A percentile compares a stretch with the other conserved stretches of the same genome.
Conservation (phyloP, 2,329 filamentous ascomycete species). For the Incumbomyces lentus region DNA sequence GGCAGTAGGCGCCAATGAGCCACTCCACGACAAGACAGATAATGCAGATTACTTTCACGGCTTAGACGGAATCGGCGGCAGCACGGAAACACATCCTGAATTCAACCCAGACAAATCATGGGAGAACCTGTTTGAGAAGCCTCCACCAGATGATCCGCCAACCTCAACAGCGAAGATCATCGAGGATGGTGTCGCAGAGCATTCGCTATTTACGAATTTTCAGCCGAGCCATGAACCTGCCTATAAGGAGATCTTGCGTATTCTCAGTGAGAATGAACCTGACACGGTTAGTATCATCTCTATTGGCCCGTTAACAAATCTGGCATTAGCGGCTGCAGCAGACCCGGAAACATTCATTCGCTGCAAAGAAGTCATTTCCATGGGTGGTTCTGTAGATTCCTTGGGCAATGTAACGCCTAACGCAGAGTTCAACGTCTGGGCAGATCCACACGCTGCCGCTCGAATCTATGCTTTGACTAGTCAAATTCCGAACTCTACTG, state of each 20-base stretch:
- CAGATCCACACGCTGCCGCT: slow-evolving; percentile 69
- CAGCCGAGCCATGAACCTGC: slow-evolving; percentile 62
- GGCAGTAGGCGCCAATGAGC: slow-evolving; percentile 75
- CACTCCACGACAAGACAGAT: slow-evolving; percentile 71
- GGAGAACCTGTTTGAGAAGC: slow-evolving; percentile 54
- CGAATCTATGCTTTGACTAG: slow-evolving; percentile 70
- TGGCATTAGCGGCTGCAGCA: slow-evolving; percentile 76
- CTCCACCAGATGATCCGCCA: slow-evolving; percentile 31
- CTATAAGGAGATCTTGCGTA: slow-evolving; percentile 78
- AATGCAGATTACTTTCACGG: slow-evolving; percentile 82
- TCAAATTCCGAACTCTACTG: slow-evolving; percentile 61
- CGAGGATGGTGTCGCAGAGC: slow-evolving; percentile 13
- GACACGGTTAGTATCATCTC: slow-evolving; percentile 84
- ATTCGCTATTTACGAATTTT: slow-evolving; percentile 48
- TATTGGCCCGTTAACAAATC: slow-evolving; percentile 84
- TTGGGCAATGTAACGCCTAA: slow-evolving; percentile 75
- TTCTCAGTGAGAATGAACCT: slow-evolving; percentile 69
- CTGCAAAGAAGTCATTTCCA: slow-evolving; percentile 84
- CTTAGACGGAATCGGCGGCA: slow-evolving; percentile 63
- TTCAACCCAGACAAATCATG: slow-evolving; percentile 64
- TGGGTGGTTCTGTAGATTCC: slow-evolving; percentile 76
- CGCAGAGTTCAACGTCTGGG: slow-evolving; percentile 92
- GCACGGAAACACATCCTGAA: slow-evolving; percentile 60
- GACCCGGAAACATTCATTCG: slow-evolving; percentile 83
- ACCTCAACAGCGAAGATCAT: slow-evolving; percentile 37